Evolutionary conservation across 805 yeast species (phyloP).

Genomic region (Teunomyces gatunensis): DNA sequence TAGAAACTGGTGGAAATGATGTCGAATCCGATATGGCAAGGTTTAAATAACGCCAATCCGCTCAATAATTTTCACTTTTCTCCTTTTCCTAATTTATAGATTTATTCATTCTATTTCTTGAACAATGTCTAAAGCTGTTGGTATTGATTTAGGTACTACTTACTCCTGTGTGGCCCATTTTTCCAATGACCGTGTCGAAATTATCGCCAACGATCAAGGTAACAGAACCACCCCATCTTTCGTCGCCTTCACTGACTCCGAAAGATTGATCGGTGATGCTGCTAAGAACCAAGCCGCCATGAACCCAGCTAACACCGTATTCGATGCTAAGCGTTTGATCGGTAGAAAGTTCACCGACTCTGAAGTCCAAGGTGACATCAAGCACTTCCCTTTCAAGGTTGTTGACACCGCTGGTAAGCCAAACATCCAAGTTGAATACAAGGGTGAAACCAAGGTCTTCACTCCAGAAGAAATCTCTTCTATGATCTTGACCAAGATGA

Average conservation of each 20-base stretch:
- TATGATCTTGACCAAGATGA: slow-evolving; percentile 32
- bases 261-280: slow-evolving; percentile 33
- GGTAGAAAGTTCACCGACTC: slow-evolving; percentile 28
- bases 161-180: slow-evolving; percentile 35
- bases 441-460: slow-evolving; percentile 33
- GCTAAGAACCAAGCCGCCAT: slow-evolving; percentile 35
- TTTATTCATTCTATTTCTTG: slow-evolving; percentile 1
- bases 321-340: slow-evolving; percentile 34
- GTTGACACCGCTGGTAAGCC: slow-evolving; percentile 30
- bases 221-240: slow-evolving; percentile 34
- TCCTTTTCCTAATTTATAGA: slow-evolving; percentile 2
- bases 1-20: slow-evolving; percentile 10
- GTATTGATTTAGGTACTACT: slow-evolving; percentile 34
- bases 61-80: slow-evolving; percentile 1
- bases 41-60: slow-evolving; percentile 1
- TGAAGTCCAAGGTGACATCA: slow-evolving; percentile 28
- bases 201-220: slow-evolving; percentile 33
- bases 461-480: slow-evolving; percentile 32
- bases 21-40: slow-evolving; percentile 4
- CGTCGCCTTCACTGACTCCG: slow-evolving; percentile 33
- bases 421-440: slow-evolving; percentile 28
- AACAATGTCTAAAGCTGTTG: slow-evolving; percentile 30
- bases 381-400: slow-evolving; percentile 34
- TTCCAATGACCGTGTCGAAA: slow-evolving; percentile 32
- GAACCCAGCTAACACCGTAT: slow-evolving; percentile 33